Evolutionary conservation across 306 rosid species (phyloP).

Genomic region (Quercus aquifolioides): DNA sequence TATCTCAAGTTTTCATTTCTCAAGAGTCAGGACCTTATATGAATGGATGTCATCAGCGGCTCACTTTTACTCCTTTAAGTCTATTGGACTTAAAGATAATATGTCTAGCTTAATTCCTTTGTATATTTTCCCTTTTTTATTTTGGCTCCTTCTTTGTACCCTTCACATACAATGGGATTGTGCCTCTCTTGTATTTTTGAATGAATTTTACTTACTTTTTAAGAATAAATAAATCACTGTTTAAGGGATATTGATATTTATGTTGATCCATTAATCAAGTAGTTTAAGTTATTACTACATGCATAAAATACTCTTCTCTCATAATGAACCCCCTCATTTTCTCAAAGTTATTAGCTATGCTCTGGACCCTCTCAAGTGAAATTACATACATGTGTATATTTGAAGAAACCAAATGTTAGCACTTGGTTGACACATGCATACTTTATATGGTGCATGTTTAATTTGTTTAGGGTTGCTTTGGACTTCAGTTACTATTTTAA

Average conservation of each 20-base stretch:
- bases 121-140: too few species aligned
- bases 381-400: not conserved
- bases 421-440: not conserved
- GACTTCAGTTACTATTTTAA: not conserved
- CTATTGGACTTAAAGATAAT: too few species aligned
- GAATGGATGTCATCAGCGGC: too few species aligned
- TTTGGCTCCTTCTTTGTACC: too few species aligned
- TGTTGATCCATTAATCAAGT: not conserved
- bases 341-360: not conserved
- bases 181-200: too few species aligned
- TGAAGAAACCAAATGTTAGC: not conserved
- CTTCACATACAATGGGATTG: too few species aligned
- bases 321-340: not conserved
- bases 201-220: too few species aligned
- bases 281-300: not conserved
- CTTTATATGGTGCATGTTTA: not conserved
- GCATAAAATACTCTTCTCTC: not conserved
- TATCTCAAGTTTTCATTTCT: too few species aligned
- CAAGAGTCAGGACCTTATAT: too few species aligned
- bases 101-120: too few species aligned
- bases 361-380: not conserved
- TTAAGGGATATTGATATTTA: not conserved
- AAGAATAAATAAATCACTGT: not conserved
- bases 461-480: constrained; percentile 1
- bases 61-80: too few species aligned